phyloP scores from a whole-genome alignment of 2,329 filamentous ascomycete genomes.

The Achaetomium macrosporum region DNA sequence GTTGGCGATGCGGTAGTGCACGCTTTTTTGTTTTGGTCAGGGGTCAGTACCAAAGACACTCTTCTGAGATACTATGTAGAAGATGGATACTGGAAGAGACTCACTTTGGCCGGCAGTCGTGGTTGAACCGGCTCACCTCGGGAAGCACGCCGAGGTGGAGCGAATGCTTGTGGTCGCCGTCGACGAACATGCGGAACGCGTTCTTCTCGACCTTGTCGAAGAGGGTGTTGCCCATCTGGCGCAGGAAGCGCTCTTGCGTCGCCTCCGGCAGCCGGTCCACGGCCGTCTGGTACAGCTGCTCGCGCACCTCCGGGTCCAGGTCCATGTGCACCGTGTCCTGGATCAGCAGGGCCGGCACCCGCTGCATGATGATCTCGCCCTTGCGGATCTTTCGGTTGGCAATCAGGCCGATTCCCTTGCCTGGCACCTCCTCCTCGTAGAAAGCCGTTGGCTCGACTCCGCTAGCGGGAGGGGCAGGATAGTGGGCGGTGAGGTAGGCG shows the following conservation, averaged over 20 bases:
- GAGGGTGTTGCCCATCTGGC: conserved; percentile 30
- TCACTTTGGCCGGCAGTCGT: conserved; percentile 38
- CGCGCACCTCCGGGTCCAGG: conserved; percentile 14
- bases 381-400: conserved; percentile 31
- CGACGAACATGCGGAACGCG: conserved; percentile 32
- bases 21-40: conserved; percentile 17
- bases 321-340: conserved; percentile 21
- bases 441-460: conserved; percentile 25
- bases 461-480: neutral
- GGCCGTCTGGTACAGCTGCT: conserved; percentile 28
- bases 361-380: conserved; percentile 33
- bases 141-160: conserved; percentile 33
- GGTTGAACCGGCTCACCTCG: conserved; percentile 33
- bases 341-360: conserved; percentile 29
- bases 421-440: conserved; percentile 26
- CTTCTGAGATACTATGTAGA: no score
- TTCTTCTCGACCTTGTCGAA: conserved; percentile 32
- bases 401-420: conserved; percentile 34
- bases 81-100: no score
- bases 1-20: conserved; percentile 32
- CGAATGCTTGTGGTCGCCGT: conserved; percentile 21
- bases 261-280: conserved; percentile 26
- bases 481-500: conserved; percentile 2
- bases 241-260: conserved; percentile 25
- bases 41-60: no score